Percentiles rank a stretch among this genome's conserved stretches.
These are phyloP conservation scores for Arabidopsis thaliana DNA, from an alignment of 345 rosid species.

Conservation along the genomic window TAIR10.1 NC_003070.9:4519001-4519500, in stretches of 20 bases:
- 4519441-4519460: constrained; percentile 70
- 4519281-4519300: constrained; percentile 51
- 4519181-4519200: constrained; percentile 73
- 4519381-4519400: constrained; percentile 65
- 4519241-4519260: constrained; percentile 54
- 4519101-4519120: constrained; percentile 43
- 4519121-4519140: constrained; percentile 45
- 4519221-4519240: constrained; percentile 51
- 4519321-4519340: constrained; percentile 44
- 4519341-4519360: constrained; percentile 47
- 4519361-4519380: constrained; percentile 63
- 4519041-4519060: constrained; percentile 37
- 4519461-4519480: constrained; percentile 81
- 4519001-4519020: constrained; percentile 52
- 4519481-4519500: constrained; percentile 56
- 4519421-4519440: constrained; percentile 51
- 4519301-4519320: constrained; percentile 50
- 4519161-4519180: constrained; percentile 55
- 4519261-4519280: constrained; percentile 56
- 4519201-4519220: constrained; percentile 53
- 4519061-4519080: constrained; percentile 40
- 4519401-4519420: constrained; percentile 68
- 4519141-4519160: constrained; percentile 49
- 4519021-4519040: constrained; percentile 42
- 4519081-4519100: constrained; percentile 40